phyloP scores from a whole-genome alignment of 2,329 filamentous ascomycete genomes.

The Lecanicillium sp. region DNA sequence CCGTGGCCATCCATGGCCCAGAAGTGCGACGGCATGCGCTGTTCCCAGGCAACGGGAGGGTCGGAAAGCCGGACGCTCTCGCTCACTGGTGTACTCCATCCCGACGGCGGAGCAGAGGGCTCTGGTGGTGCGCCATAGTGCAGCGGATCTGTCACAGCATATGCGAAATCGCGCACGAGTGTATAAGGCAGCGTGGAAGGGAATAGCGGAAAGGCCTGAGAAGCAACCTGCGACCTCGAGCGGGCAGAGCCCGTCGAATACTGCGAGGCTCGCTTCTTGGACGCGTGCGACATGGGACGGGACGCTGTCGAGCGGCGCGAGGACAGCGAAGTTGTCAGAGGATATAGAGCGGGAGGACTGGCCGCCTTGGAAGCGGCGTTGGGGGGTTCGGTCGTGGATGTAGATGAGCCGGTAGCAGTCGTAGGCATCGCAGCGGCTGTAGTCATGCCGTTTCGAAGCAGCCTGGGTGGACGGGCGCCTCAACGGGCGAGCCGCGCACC shows the following conservation, averaged over 20 bases:
- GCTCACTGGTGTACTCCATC: slow-evolving; percentile 76
- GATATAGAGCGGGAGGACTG: slow-evolving; percentile 42
- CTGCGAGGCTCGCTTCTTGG: slow-evolving; percentile 74
- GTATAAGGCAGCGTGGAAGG: slow-evolving; percentile 81
- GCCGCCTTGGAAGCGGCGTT: slow-evolving; percentile 39
- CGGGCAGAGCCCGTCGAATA: slow-evolving; percentile 66
- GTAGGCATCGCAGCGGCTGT: slow-evolving; percentile 48
- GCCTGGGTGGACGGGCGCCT: slow-evolving; percentile 5
- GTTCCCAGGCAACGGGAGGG: slow-evolving; percentile 67
- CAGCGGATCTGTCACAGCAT: slow-evolving; percentile 70
- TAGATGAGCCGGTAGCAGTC: slow-evolving; percentile 44
- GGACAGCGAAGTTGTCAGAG: slow-evolving; percentile 48
- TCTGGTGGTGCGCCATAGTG: slow-evolving; percentile 90
- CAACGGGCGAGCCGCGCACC: slow-evolving; percentile 7
- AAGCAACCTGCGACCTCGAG: slow-evolving; percentile 67
- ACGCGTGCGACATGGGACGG: slow-evolving; percentile 65
- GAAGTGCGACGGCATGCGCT: slow-evolving; percentile 50
- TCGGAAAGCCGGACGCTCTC: slow-evolving; percentile 78
- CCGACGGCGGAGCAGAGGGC: slow-evolving; percentile 60
- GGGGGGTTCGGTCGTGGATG: slow-evolving; percentile 40
- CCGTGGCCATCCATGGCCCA: slow-evolving; percentile 46
- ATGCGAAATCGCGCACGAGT: slow-evolving; percentile 94
- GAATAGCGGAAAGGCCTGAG: slow-evolving; percentile 74
- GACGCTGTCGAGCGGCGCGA: slow-evolving; percentile 52
- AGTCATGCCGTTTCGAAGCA: slow-evolving; percentile 18